phyloP scores from a whole-genome alignment of 2,329 filamentous ascomycete species.

The Akanthomyces uredinophilus region DNA sequence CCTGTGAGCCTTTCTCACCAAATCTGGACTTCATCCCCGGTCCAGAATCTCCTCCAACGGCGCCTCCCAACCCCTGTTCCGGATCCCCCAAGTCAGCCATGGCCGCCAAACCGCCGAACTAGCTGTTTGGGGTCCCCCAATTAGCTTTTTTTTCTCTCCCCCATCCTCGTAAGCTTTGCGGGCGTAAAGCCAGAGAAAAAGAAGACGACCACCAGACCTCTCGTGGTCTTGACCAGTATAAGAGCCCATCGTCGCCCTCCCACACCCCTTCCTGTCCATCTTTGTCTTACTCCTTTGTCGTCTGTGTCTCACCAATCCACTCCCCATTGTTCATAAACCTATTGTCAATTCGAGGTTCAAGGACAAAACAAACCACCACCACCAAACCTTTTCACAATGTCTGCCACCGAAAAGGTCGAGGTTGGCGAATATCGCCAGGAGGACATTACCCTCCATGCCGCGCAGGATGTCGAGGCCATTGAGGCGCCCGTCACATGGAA shows the following conservation, averaged over 20 bases:
- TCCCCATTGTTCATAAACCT: neutral
- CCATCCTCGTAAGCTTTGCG: neutral
- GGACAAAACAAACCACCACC: neutral
- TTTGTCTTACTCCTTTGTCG: slow-evolving; percentile 9
- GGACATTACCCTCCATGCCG: slow-evolving; percentile 34
- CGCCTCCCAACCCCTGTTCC: slow-evolving; percentile 8
- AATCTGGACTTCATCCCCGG: slow-evolving; percentile 1
- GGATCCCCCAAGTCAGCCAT: slow-evolving; percentile 11
- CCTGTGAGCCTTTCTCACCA: neutral
- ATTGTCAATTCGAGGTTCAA: neutral
- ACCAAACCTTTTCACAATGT: neutral
- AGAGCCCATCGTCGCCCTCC: slow-evolving; percentile 4
- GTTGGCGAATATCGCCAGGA: slow-evolving; percentile 8
- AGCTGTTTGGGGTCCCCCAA: slow-evolving; percentile 6
- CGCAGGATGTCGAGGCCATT: slow-evolving; percentile 52
- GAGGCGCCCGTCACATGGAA: slow-evolving; percentile 66
- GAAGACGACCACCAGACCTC: neutral
- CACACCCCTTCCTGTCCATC: neutral
- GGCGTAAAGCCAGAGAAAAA: neutral
- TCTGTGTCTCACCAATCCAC: slow-evolving; percentile 9
- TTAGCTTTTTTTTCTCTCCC: neutral
- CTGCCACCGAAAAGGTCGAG: slow-evolving; percentile 1
- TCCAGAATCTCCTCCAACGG: slow-evolving; percentile 8
- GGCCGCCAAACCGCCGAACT: slow-evolving; percentile 14
- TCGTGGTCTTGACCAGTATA: neutral